These are phyloP conservation scores for Fusarium citri DNA, from an alignment of 2,329 filamentous ascomycete species.

Conservation along the genomic window DNA sequence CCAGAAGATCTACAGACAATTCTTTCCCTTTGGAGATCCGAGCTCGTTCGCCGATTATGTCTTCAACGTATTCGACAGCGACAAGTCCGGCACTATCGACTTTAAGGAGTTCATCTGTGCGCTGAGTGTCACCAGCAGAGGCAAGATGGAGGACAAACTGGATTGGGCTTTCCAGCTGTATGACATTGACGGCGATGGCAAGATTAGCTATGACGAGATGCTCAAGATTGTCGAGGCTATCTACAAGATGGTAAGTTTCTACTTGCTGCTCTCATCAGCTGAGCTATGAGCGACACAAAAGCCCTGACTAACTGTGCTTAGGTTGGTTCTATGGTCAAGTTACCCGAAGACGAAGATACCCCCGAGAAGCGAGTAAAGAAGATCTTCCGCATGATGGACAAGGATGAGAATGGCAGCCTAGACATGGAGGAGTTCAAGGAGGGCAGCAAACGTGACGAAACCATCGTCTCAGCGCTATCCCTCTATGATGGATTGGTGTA, in stretches of 20 bases:
- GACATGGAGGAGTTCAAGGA: constrained; percentile 99
- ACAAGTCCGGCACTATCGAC: constrained; percentile 97
- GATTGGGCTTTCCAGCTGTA: constrained; percentile 99
- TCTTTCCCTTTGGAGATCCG: constrained; percentile 98
- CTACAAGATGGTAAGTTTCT: constrained; percentile 89
- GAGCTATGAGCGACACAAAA: background rate
- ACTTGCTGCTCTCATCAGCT: background rate
- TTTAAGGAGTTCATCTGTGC: constrained; percentile 99
- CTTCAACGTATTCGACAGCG: constrained; percentile 98
- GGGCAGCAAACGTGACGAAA: constrained; percentile 98
- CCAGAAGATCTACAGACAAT: constrained; percentile 99
- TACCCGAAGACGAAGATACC: constrained; percentile 98
- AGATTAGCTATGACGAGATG: constrained; percentile 99
- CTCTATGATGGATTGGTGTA: constrained; percentile 95
- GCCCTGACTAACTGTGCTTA: constrained; percentile 52
- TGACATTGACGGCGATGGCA: constrained; percentile 98
- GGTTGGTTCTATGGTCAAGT: constrained; percentile 99
- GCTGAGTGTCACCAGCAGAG: constrained; percentile 93
- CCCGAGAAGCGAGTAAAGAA: constrained; percentile 98
- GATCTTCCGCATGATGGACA: constrained; percentile 99
- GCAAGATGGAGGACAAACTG: constrained; percentile 99
- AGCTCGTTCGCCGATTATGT: constrained; percentile 98
- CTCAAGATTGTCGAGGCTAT: constrained; percentile 98
- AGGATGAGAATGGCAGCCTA: constrained; percentile 97
- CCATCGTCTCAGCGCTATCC: constrained; percentile 95